phyloP scores from a whole-genome alignment of 2,329 filamentous ascomycete species.

The Sphaerulina vaccinii region DNA sequence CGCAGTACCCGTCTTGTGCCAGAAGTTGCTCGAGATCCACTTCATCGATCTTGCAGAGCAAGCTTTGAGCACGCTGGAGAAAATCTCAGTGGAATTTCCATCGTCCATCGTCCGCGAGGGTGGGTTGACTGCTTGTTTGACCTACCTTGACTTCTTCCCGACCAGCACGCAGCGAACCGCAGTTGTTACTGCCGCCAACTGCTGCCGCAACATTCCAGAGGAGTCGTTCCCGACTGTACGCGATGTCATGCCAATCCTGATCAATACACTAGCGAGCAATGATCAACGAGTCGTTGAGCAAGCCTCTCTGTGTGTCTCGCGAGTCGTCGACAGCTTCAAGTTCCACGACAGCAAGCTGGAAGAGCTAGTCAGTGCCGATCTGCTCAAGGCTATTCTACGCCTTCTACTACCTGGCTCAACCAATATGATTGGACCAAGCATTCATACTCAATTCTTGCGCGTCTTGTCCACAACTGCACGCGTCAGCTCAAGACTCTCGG shows the following conservation, averaged over 20 bases:
- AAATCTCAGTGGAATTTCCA: conserved; percentile 95
- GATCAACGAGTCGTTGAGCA: conserved; percentile 97
- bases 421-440: conserved; percentile 88
- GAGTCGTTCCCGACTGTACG: conserved; percentile 89
- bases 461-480: conserved; percentile 87
- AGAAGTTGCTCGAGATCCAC: conserved; percentile 91
- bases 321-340: conserved; percentile 96
- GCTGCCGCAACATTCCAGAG: conserved; percentile 92
- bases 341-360: conserved; percentile 84
- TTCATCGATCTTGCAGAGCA: conserved; percentile 98
- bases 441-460: conserved; percentile 93
- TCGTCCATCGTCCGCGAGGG: conserved; percentile 93
- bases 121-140: conserved; percentile 90
- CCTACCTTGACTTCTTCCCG: conserved; percentile 94
- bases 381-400: conserved; percentile 80
- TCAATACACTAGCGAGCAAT: conserved; percentile 85
- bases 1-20: conserved; percentile 89
- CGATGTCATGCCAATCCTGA: conserved; percentile 93
- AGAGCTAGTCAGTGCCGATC: conserved; percentile 82
- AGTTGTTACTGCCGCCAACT: conserved; percentile 96
- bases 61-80: conserved; percentile 91
- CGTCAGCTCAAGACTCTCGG: conserved; percentile 81
- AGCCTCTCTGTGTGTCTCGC: conserved; percentile 88
- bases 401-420: conserved; percentile 90
- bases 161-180: conserved; percentile 96